Evolutionary conservation across 2,329 filamentous ascomycete species (phyloP), one percentile per base, ranked within the genome.

Genomic region (Piedraia hortae): DNA sequence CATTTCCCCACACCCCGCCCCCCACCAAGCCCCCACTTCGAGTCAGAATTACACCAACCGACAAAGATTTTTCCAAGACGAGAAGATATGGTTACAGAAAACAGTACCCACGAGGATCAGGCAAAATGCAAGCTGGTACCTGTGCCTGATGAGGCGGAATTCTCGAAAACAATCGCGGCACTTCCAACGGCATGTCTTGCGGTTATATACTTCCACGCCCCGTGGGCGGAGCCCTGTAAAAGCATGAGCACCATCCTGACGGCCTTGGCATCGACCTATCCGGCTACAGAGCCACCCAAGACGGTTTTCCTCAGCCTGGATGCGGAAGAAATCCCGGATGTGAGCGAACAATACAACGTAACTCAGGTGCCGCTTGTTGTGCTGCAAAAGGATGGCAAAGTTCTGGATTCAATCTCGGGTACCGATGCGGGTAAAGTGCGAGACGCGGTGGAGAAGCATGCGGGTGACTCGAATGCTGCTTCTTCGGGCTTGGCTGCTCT

Each of bases 191-290:
- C 66, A 9, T 63, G 72, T 9, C 62, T 91, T 28, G 57, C 82
- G 30, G 58, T 91, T 39, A 63, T 89, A 41, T 91, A 80, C 44
- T 97, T 97, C 56, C 73, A 93, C 46, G 78, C 85, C 10, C 73
- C 80, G 33, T 97, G 85, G 85, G 85, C 85, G 14, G 78, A 78
- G 27, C 85, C 85, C 20, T 93, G 85, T 55, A 67, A 73, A 31
- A 78, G 91, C 50, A 93, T 93, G 80, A 64, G 62, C 34, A 72
- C 67, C 22, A 72, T 93, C 35, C 63, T 97, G 32, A 58, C 62
- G 40, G 71, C 77, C 11, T 72, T 97, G 32, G 80, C 82, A 32
- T 64, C 66, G 39, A 77, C 80, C 44, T 90, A 89, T 50, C 64
- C 75, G 29, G 56, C 61, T 37, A 56, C 61, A 32, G 51, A 58